Base-by-base conservation (phyloP, 2,329 filamentous ascomycete species). In the Penicillium glabrum region DNA sequence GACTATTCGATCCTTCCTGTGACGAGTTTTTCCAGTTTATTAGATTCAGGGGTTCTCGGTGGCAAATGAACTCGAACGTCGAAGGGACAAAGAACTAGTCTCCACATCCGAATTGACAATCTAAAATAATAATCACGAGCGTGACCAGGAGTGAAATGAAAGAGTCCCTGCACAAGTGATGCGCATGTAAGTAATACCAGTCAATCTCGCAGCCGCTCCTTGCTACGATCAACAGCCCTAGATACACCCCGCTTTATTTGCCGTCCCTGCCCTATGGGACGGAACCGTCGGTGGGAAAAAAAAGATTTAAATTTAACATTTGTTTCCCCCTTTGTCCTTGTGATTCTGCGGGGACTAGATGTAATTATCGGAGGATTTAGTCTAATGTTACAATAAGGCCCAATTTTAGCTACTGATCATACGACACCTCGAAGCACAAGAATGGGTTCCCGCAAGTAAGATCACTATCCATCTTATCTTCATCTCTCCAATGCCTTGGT, bases 221-320 rank as follows among this genome's bases (percentile, higher is more conserved):
- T 62, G 54, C 57, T 58, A 59, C 57, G 64, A 67, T 67, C 63
- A 66, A 51, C 61, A 59, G 61, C 63, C 61, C 59, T 65, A 62
- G 37, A 50, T 60, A 56, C 50, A 54, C 55, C 62, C 64, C 63
- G 59, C 57, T 63, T 63, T 66, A 56, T 62, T 26, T 26, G 21
- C 45, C 19, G 47, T 11, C 26, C 41, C 45, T 46, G 29, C 48
- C 56, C 60, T 62, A 61, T 54, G 33, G 24, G 39, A 56, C 39
- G 48, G 54, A 49, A 50, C 24, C 37, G 19, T 46, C 45, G 48
- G 37, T 14, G 44, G 14, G 21, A 46, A 54, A 33, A 44, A 44
- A 48, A 45, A 39, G 35, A 48, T 14, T 41, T 41, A 48, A 54
- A 29, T 50, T 46, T 51, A 35, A 43, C 29, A 33, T 8, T 48